A percentile compares a stretch with the other conserved stretches of the same genome.
Conservation (phyloP, 441 rosid species). For the Viola pubescens region DNA sequence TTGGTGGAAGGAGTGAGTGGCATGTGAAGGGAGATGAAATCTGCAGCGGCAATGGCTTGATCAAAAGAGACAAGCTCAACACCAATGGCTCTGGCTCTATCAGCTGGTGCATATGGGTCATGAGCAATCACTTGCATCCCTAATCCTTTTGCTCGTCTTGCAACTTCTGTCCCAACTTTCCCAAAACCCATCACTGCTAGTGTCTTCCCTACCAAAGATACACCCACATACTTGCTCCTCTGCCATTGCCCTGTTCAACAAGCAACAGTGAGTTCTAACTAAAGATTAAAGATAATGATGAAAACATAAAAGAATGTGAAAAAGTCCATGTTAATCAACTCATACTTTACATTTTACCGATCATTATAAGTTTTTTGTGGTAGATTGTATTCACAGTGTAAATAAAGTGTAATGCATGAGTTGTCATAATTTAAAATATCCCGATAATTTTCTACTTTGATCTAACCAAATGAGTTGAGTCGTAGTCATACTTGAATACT, state of each 20-base stretch:
- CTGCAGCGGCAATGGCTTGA: conserved; percentile 63
- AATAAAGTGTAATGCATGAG: too few relatives aligned
- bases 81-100: conserved; percentile 77
- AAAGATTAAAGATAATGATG: too few relatives aligned
- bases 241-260: conserved; percentile 64
- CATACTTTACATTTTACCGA: too few relatives aligned
- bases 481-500: too few relatives aligned
- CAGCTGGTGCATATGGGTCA: conserved; percentile 84
- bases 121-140: conserved; percentile 87
- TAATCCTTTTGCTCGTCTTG: conserved; percentile 82
- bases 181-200: conserved; percentile 84
- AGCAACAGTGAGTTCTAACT: not conserved
- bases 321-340: too few relatives aligned
- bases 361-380: too few relatives aligned
- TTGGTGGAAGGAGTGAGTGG: conserved; percentile 72
- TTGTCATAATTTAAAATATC: too few relatives aligned
- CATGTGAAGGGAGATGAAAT: conserved; percentile 85
- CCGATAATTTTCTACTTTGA: too few relatives aligned
- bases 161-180: conserved; percentile 88
- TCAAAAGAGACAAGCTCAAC: conserved; percentile 76
- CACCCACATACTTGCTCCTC: conserved; percentile 82
- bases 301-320: too few relatives aligned
- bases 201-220: conserved; percentile 82
- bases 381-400: too few relatives aligned
- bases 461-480: too few relatives aligned